Evolutionary conservation across 805 yeast genomes (phyloP).

Genomic region (Komagataella populi): DNA sequence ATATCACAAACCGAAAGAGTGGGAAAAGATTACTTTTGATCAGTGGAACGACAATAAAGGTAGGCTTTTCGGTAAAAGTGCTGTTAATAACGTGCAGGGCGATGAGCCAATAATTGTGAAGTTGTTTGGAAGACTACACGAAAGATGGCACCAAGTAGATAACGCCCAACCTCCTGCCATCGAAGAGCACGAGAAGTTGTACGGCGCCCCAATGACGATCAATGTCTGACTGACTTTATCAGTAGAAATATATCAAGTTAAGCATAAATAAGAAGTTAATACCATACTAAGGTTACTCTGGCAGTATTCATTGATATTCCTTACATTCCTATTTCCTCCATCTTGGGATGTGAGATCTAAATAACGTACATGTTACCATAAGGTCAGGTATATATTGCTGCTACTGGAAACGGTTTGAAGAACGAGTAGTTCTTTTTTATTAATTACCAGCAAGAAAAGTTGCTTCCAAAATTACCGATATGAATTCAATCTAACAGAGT

Average conservation of each 20-base stretch:
- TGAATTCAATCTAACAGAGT: neutral
- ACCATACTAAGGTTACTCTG: too few species aligned
- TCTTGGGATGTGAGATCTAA: too few species aligned
- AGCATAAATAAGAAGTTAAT: too few species aligned
- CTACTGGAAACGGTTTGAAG: too few species aligned
- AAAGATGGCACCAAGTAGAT: slow-evolving; percentile 27
- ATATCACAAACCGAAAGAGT: slow-evolving; percentile 13
- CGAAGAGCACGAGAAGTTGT: neutral
- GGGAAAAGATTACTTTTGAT: slow-evolving; percentile 23
- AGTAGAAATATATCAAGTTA: too few species aligned
- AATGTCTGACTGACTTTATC: neutral
- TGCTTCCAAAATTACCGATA: too few species aligned
- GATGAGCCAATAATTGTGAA: slow-evolving; percentile 25
- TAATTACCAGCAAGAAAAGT: too few species aligned
- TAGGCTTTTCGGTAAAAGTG: slow-evolving; percentile 25
- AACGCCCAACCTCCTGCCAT: neutral
- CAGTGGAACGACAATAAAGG: slow-evolving; percentile 36
- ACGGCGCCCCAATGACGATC: neutral
- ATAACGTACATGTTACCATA: too few species aligned
- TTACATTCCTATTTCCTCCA: too few species aligned
- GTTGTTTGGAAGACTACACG: slow-evolving; percentile 25
- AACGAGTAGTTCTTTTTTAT: too few species aligned
- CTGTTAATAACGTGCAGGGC: slow-evolving; percentile 18
- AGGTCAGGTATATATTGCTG: too few species aligned
- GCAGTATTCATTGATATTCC: too few species aligned